These are phyloP conservation scores for Trichoderma erinaceum DNA, from an alignment of 495 filamentous ascomycete species.

Conservation along the genomic window DNA sequence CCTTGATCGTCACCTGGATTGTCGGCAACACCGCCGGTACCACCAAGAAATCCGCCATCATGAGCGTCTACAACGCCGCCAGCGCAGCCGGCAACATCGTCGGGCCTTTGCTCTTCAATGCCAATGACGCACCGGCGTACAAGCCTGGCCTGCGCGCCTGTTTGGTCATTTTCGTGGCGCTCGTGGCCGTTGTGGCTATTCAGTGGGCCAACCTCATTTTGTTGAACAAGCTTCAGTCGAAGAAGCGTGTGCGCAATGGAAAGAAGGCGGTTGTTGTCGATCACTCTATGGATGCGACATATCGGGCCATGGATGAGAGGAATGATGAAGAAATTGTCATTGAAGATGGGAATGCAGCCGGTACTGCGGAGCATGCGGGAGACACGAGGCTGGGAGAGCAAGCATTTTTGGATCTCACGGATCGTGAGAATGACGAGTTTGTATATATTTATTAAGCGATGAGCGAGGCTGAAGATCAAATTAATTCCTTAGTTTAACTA, in stretches of 20 bases:
- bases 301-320: not conserved
- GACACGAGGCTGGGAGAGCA: not conserved
- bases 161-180: slow-evolving; percentile 49
- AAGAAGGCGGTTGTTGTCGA: slow-evolving; percentile 52
- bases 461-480: not conserved
- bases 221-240: slow-evolving; percentile 49
- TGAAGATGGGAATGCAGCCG: not conserved
- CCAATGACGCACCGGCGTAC: slow-evolving; percentile 52
- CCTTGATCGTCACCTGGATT: slow-evolving; percentile 42
- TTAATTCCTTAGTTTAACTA: no score
- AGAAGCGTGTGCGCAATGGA: slow-evolving; percentile 48
- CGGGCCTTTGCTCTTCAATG: slow-evolving; percentile 59
- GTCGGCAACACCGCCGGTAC: slow-evolving; percentile 60
- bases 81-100: slow-evolving; percentile 62
- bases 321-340: not conserved
- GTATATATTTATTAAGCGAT: slow-evolving; percentile 55
- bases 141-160: slow-evolving; percentile 49
- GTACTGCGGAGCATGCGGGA: not conserved
- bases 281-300: slow-evolving; percentile 41
- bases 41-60: slow-evolving; percentile 57
- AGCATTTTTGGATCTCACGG: slow-evolving; percentile 49
- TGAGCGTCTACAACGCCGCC: slow-evolving; percentile 54
- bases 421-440: slow-evolving; percentile 61
- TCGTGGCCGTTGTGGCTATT: slow-evolving; percentile 43
- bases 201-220: slow-evolving; percentile 47